Base-by-base conservation (phyloP, 2,329 filamentous ascomycete genomes). In the Karstenula rhodostoma region DNA sequence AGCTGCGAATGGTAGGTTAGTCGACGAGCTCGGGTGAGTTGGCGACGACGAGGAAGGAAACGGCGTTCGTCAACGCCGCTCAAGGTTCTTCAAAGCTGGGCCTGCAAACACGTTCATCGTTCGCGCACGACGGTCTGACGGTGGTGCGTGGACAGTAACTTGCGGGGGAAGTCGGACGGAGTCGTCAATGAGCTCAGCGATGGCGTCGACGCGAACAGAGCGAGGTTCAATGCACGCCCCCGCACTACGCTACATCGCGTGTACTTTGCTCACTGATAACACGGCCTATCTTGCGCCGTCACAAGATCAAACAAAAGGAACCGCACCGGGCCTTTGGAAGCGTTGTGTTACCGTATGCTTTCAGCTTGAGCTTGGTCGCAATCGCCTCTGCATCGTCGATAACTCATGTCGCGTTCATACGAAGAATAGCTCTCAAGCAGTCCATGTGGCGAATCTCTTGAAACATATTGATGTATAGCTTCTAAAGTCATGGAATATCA, bases 101-200 rank as follows among this genome's bases (percentile, higher is more conserved):
- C 51, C 56, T 55, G 62, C 69, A 69, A 66, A 63, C 60, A 46
- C 73, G 70, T 73, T 65, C 73, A 77, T 77, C 57, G 60, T 74
- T 64, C 47, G 61, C 56, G 57, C 57, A 35, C 48, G 27, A 27
- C 47, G 60, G 52, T 54, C 50, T 57, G 59, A 10, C 42, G 13
- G 25, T n/a, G 23, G 19, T 51, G 35, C 37, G 25, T 40, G 25
- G 35, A 59, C 32, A 55, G 33, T 3, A 58, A 60, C 58, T 43
- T 32, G 57, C 58, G 55, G 56, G 50, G 61, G 52, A 57, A 57
- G 37, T 46, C 56, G 56, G 49, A 58, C 29, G 37, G 49, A 17
- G 19, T 33, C 54, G 60, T 57, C 52, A 56, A 57, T 54, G 56
- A 59, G 60, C 51, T 56, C 51, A 32, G 25, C 15, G 35, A 54